Percentiles rank a stretch among this genome's conserved stretches.
phyloP scores from a whole-genome alignment of 2,329 filamentous ascomycete genomes.

The Diaporthe vexans region DNA sequence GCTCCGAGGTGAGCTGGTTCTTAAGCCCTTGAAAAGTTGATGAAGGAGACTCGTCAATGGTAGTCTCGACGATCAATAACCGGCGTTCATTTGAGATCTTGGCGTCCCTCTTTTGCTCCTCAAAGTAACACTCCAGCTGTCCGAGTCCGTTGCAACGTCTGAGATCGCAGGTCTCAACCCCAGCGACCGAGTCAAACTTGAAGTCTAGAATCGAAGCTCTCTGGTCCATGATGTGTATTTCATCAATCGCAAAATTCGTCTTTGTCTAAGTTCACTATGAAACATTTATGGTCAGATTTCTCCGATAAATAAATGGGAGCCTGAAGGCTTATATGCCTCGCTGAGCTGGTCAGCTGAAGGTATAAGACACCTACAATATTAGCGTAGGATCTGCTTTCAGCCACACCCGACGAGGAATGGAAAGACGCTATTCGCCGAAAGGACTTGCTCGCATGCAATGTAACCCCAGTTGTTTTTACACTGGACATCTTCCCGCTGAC shows the following conservation, averaged over 20 bases:
- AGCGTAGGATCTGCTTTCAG: slow-evolving; percentile 27
- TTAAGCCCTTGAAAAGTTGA: not conserved
- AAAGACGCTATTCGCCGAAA: not conserved
- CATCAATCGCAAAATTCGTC: not conserved
- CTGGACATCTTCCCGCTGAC: not conserved
- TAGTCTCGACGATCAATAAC: slow-evolving; percentile 1
- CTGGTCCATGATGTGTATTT: not conserved
- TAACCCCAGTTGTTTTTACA: not conserved
- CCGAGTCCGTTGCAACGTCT: not conserved
- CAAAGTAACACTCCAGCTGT: not conserved
- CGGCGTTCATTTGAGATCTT: not conserved
- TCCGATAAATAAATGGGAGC: not conserved
- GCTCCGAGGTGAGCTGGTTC: not conserved
- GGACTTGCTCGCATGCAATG: not conserved
- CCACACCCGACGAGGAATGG: not conserved
- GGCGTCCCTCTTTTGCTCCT: not conserved
- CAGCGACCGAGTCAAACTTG: not conserved
- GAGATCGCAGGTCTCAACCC: not conserved
- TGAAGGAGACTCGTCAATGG: not conserved
- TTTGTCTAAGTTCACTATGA: rapidly evolving
- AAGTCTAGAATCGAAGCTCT: not conserved
- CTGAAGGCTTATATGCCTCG: not conserved
- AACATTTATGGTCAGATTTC: not conserved
- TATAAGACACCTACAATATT: slow-evolving; percentile 1
- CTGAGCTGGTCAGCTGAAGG: slow-evolving; percentile 11